Percentiles rank a stretch among this genome's conserved stretches.
Conservation (phyloP, 1,284 basidiomycete species). For the Puccinia sorghi region DNA sequence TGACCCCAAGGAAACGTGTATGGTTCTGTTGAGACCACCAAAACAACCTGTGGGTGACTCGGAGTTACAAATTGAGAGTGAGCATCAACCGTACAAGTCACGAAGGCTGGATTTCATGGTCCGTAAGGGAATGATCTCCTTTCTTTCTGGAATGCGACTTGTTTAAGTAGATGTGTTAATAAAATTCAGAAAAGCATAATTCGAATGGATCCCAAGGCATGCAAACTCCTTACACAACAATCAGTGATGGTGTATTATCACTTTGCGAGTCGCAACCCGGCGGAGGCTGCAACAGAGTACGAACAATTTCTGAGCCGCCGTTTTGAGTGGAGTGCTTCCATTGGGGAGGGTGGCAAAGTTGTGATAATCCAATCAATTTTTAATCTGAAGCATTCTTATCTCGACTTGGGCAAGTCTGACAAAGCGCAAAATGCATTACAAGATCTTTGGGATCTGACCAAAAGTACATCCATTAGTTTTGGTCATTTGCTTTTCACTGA, state of each 20-base stretch:
- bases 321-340: neutral
- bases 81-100: neutral
- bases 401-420: too few species aligned
- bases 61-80: neutral
- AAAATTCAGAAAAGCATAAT: neutral
- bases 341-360: neutral
- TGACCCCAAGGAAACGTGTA: neutral
- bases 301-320: neutral
- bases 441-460: neutral
- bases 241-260: neutral
- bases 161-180: neutral
- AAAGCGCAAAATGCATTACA: neutral
- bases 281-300: neutral
- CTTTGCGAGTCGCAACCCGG: neutral
- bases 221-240: neutral
- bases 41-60: neutral
- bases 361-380: slow-evolving; percentile 2
- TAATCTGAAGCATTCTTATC: neutral
- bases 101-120: slow-evolving; percentile 1
- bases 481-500: neutral
- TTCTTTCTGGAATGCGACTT: neutral
- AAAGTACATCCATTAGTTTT: neutral
- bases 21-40: neutral
- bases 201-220: neutral
- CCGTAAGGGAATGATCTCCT: neutral